Base-by-base conservation (phyloP, 2,329 filamentous ascomycete species). In the Fusarium anguioides region DNA sequence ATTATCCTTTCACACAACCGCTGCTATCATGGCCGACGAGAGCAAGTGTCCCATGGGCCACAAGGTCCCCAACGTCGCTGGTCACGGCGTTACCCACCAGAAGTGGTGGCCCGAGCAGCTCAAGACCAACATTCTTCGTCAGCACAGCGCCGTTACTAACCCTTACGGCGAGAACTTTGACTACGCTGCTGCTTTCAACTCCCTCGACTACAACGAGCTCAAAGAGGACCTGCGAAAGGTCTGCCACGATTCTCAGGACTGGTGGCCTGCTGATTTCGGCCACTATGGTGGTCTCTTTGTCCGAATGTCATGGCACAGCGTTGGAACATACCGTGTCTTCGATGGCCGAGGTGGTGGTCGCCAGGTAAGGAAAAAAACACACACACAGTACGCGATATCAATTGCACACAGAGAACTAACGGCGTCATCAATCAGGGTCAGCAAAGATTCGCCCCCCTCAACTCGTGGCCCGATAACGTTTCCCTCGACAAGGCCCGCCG, bases 211-310 rank as follows among this genome's bases (percentile, higher is more conserved):
- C 23, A 81, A 85, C 59, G 89, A 80, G 29, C 79, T 94, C 74
- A 94, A 94, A 87, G 89, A 91, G 79, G 91, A 94, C 75, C 79
- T 94, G 17, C 72, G 81, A 21, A 83, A 81, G 29, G 75, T 94
- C 72, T 93, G 90, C 94, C 91, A 24, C 55, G 88, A 93, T 76
- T 93, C 90, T 8, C 88, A 94, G 80, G 88, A 91, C 40, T 93
- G 86, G 86, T 94, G 91, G 91, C 91, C 91, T 3, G 91, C 91
- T 37, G 91, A 94, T 77, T 93, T 91, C 74, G 91, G 91, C 60
- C 90, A 93, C 83, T 94, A 94, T 72, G 91, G 91, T 70, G 91
- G 91, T 79, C 84, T 94, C 37, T 93, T 94, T 79, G 84, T 94
- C 76, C 90, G 91, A 60, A 88, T 94, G 89, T 89, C 90, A 63